Percentiles rank a stretch among this genome's conserved stretches.
These are phyloP conservation scores for Trametes cubensis DNA, from an alignment of 768 basidiomycete species.

Conservation along the genomic window DNA sequence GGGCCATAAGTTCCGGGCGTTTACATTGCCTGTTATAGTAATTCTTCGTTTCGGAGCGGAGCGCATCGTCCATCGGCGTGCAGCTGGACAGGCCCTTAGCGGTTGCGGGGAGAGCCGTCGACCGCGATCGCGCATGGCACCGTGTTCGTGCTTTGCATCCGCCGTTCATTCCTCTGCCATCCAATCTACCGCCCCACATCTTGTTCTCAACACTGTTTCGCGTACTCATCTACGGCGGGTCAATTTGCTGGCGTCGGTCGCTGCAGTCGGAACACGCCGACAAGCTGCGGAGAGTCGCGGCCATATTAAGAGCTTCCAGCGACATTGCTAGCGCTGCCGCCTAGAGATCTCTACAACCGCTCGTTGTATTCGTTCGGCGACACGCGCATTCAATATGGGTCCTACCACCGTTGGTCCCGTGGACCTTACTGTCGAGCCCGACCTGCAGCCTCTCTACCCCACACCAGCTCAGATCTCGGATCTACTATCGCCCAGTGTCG, in stretches of 20 bases:
- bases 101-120: slow-evolving; percentile 8
- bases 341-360: slow-evolving; percentile 11
- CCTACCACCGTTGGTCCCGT: slow-evolving; percentile 38
- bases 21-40: no score
- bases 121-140: background rate
- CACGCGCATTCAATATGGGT: slow-evolving; percentile 33
- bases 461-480: slow-evolving; percentile 61
- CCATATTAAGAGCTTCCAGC: slow-evolving; percentile 3
- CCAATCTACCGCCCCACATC: background rate
- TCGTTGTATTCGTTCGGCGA: slow-evolving; percentile 1
- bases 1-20: no score
- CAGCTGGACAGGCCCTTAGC: background rate
- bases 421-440: slow-evolving; percentile 74
- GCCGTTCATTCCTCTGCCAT: slow-evolving; percentile 1
- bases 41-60: no score
- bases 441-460: slow-evolving; percentile 79
- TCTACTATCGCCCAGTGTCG: slow-evolving; percentile 67
- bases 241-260: background rate
- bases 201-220: background rate
- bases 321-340: background rate
- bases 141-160: slow-evolving; percentile 4
- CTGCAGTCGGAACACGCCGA: slow-evolving; percentile 10
- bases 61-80: no score
- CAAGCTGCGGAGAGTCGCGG: background rate
- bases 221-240: background rate